Conservation (phyloP, 2,329 filamentous ascomycete species). For the Penicillium sp. region DNA sequence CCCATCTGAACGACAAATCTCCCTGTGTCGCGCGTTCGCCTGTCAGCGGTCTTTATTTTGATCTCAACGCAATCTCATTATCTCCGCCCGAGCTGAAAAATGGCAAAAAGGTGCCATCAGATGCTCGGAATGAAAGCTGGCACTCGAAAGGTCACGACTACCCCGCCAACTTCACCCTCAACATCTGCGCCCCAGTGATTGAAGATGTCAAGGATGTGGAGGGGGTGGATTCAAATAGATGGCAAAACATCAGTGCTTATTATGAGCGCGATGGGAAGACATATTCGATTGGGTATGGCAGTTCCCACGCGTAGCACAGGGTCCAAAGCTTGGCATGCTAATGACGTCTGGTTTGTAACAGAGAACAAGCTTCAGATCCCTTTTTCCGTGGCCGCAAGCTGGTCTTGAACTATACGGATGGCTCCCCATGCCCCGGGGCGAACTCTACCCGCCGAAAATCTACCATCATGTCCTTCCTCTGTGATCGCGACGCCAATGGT, state of each 20-base stretch:
- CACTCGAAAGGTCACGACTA: constrained; percentile 47
- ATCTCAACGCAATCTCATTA: constrained; percentile 54
- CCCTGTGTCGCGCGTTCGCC: constrained; percentile 60
- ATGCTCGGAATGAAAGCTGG: constrained; percentile 43
- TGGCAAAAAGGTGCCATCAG: constrained; percentile 36
- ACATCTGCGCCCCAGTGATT: constrained; percentile 47
- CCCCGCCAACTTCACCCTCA: constrained; percentile 47
- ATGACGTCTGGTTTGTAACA: constrained; percentile 13
- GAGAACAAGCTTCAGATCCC: constrained; percentile 43
- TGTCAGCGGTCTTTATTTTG: constrained; percentile 57
- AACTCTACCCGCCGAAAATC: constrained; percentile 53
- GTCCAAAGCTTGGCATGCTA: neutral
- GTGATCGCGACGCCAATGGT: constrained; percentile 69
- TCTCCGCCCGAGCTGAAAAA: constrained; percentile 43
- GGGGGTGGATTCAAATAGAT: constrained; percentile 38
- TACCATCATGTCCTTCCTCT: constrained; percentile 85
- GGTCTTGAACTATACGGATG: constrained; percentile 68
- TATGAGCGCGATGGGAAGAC: constrained; percentile 41
- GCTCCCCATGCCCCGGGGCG: constrained; percentile 59
- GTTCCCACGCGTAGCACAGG: neutral
- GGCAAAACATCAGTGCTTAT: constrained; percentile 47
- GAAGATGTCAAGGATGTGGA: constrained; percentile 45
- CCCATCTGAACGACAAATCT: constrained; percentile 42
- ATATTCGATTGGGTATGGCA: constrained; percentile 44
- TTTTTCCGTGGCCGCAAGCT: constrained; percentile 54